Evolutionary conservation across 164 flowering plant genomes (phyloP), one percentile per base, ranked within the genome.

Genomic region (Cinnamomum chago): DNA sequence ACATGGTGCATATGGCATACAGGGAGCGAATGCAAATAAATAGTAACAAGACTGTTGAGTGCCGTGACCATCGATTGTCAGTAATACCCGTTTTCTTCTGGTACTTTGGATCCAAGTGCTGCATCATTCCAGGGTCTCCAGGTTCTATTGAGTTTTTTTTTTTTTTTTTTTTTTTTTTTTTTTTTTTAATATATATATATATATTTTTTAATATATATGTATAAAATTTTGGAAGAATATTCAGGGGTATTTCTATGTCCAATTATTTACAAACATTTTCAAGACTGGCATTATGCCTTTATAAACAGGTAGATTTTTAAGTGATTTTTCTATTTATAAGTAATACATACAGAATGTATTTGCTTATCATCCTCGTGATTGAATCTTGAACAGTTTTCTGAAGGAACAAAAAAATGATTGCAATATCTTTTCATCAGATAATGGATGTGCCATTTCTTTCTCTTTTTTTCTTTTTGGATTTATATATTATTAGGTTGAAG

Each of bases 1-100:
- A 23, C 75, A 52, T 66, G 78, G 73, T 80, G 72, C 77, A 12
- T 76, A 67, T 64, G 80, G 74, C 58, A 50, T 72, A 33, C 85
- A 81, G 73, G 78, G 66, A 64, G 13, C 72, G n/a, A 77, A 77
- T 58, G 68, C 65, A 24, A 58, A 73, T 58, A 75, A 78, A 68
- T 76, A 40, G 76, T 40, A 9, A 27, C 50, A 23, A 55, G 22
- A 13, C 64, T 10, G 25, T 9, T 30, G 60, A 50, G 68, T 55
- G 68, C 58, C 71, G 9, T 35, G 14, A 22, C 13, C 58, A 65
- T 65, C 50, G 3, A 25, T 15, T 2, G 13, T 60, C 28, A 35
- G 22, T n/a, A n/a, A n/a, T 22, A 11, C 50, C 64, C 50, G 1
- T 52, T 50, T 23, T 15, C 50, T 50, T 50, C 50, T 12, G 60